phyloP scores from a whole-genome alignment of 805 yeast species.

The Candida tallmaniae region DNA sequence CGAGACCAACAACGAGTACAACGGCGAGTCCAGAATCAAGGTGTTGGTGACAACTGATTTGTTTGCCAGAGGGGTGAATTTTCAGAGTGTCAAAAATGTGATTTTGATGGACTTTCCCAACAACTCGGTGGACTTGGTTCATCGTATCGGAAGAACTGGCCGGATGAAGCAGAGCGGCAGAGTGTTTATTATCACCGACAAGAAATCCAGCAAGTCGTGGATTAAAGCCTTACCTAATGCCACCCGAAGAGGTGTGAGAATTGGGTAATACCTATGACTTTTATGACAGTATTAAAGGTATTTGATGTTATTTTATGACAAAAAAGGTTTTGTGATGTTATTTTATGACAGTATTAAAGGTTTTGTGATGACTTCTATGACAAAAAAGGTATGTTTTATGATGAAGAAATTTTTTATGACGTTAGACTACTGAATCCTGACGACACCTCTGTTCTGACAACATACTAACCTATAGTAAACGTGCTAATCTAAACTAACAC shows the following conservation, averaged over 20 bases:
- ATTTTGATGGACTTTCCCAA: slow-evolving; percentile 82
- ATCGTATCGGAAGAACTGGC: slow-evolving; percentile 92
- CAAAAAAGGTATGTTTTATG: too few relatives aligned
- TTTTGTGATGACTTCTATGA: too few relatives aligned
- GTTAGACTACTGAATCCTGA: slow-evolving; percentile 16
- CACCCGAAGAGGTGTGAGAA: slow-evolving; percentile 23
- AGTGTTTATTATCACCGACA: slow-evolving; percentile 73
- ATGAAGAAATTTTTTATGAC: slow-evolving; percentile 13
- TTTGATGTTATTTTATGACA: too few relatives aligned
- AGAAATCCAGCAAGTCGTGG: slow-evolving; percentile 68
- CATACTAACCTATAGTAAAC: slow-evolving; percentile 7
- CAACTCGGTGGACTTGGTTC: slow-evolving; percentile 80
- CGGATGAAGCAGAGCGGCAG: slow-evolving; percentile 87
- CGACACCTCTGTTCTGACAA: slow-evolving; percentile 9
- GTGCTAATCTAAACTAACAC: too few relatives aligned
- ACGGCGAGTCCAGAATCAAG: slow-evolving; percentile 37
- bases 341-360: too few relatives aligned
- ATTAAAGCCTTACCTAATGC: slow-evolving; percentile 75
- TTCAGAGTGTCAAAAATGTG: slow-evolving; percentile 75
- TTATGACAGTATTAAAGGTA: too few relatives aligned
- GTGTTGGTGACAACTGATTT: slow-evolving; percentile 86
- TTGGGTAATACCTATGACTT: slow-evolving; percentile 12
- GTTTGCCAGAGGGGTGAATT: slow-evolving; percentile 85
- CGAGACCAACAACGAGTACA: slow-evolving; percentile 17
- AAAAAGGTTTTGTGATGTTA: too few relatives aligned